Base-by-base conservation (phyloP, 805 yeast genomes). In the Metschnikowia matae region DNA sequence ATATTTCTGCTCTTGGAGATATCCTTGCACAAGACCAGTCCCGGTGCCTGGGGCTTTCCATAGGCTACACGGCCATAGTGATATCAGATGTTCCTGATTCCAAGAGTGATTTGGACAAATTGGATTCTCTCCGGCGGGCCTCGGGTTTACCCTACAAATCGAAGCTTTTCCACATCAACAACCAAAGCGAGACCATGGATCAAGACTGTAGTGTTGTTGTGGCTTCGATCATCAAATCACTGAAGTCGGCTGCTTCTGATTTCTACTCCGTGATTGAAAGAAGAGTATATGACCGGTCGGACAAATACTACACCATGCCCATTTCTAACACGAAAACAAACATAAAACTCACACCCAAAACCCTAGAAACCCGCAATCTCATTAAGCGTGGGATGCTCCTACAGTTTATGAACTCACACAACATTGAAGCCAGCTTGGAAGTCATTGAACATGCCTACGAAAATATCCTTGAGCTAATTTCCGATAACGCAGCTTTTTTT, bases 261-360 rank as follows among this genome's bases (percentile, higher is more conserved):
- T 73, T 70, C 54, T 73, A 73, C 57, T 49, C 62, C 11, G 54
- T 50, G 6, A 65, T 69, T 4, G 74, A 70, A 47, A 40, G 52
- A 48, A 63, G 59, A 33, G 65, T 73, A 31, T 67, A 64, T 46
- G 72, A 67, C 46, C 53, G 78, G 7, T 48, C 58, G 48, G 64
- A 60, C 31, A 73, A 73, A 52, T 73, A 70, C 56, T 73, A 73
- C 52, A 52, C 70, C 1, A 56, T 62, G 32, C 76, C 76, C 1
- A 51, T 62, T 5, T 41, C 54, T n/a, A 43, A 46, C 8, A 49
- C 63, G 6, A 65, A 63, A 34, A 68, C 74, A 0, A 50, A 54
- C 4, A 54, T 73, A 8, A 64, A 61, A 39, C 51, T 73, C 13
- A 58, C 70, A 1, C 78, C 78, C 2, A 61, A 59, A 48, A 67